Evolutionary conservation across 106 monocot species (phyloP).

Genomic region (Gastrodia elata): DNA sequence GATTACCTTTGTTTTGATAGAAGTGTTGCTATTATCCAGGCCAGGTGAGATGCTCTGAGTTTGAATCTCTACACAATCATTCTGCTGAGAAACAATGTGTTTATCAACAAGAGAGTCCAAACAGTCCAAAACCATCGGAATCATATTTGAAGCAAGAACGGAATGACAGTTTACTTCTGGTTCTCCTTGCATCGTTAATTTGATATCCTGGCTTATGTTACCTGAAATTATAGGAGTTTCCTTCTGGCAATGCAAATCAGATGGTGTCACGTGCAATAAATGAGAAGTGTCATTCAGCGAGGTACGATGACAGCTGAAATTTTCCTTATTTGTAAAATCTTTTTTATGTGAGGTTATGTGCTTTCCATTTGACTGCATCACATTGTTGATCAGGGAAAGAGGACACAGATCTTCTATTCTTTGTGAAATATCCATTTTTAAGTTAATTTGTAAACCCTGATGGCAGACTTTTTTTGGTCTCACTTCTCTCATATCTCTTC

Average conservation of each 20-base stretch:
- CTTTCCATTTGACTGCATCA: neutral
- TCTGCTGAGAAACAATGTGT: conserved; percentile 16
- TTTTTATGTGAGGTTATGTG: conserved; percentile 3
- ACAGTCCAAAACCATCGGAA: conserved; percentile 5
- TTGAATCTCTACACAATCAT: conserved; percentile 7
- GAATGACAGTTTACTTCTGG: neutral
- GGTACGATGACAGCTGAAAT: neutral
- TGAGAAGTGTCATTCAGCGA: conserved; percentile 10
- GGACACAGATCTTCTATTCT: conserved; percentile 2
- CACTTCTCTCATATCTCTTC: conserved; percentile 9
- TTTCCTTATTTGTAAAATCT: neutral
- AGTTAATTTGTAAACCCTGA: conserved; percentile 11
- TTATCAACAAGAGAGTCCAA: conserved; percentile 24
- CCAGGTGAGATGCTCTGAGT: neutral
- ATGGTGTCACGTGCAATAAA: conserved; percentile 5
- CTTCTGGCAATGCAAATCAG: conserved; percentile 8
- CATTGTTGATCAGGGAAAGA: conserved; percentile 2
- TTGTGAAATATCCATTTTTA: conserved; percentile 6
- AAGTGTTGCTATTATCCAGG: conserved; percentile 6
- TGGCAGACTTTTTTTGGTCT: conserved; percentile 25
- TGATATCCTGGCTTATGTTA: conserved; percentile 2
- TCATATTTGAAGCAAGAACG: neutral
- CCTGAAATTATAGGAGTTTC: conserved; percentile 1
- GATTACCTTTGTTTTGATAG: conserved; percentile 16
- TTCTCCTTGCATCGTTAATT: neutral